phyloP scores from a whole-genome alignment of 495 filamentous ascomycete genomes.

The Neurospora discreta region DNA sequence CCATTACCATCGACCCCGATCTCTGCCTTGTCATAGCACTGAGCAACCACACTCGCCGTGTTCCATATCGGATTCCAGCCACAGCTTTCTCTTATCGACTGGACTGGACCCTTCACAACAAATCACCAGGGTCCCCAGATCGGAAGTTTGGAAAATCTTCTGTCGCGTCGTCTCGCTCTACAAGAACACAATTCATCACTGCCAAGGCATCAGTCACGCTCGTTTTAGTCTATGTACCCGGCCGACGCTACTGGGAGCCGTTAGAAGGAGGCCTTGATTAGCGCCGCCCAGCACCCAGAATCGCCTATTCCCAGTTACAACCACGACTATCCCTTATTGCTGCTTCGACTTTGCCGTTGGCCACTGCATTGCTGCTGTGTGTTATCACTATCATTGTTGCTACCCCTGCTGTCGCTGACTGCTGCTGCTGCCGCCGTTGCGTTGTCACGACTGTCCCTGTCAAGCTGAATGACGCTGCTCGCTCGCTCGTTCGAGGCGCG shows the following conservation, averaged over 20 bases:
- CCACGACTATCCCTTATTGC: neutral
- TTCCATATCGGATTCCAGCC: neutral
- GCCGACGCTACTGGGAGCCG: neutral
- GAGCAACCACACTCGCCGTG: neutral
- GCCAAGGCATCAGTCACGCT: conserved; percentile 15
- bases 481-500: neutral
- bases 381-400: neutral
- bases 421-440: conserved; percentile 1
- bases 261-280: neutral
- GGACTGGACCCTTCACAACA: neutral
- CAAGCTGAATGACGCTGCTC: neutral
- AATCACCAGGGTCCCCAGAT: neutral
- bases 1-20: neutral
- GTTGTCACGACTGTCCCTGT: neutral
- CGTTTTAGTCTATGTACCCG: conserved; percentile 4
- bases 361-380: neutral
- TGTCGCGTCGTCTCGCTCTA: neutral
- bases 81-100: neutral
- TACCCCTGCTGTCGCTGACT: neutral
- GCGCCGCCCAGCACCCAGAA: neutral
- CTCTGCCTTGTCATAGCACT: neutral
- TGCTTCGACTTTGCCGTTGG: neutral
- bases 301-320: neutral
- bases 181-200: neutral
- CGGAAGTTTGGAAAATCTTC: neutral